A percentile compares a stretch with the other conserved stretches of the same genome.
These are phyloP conservation scores for Globisporangium ultimum DNA, from an alignment of 352 stramenopile species.

Conservation along the genomic window DNA sequence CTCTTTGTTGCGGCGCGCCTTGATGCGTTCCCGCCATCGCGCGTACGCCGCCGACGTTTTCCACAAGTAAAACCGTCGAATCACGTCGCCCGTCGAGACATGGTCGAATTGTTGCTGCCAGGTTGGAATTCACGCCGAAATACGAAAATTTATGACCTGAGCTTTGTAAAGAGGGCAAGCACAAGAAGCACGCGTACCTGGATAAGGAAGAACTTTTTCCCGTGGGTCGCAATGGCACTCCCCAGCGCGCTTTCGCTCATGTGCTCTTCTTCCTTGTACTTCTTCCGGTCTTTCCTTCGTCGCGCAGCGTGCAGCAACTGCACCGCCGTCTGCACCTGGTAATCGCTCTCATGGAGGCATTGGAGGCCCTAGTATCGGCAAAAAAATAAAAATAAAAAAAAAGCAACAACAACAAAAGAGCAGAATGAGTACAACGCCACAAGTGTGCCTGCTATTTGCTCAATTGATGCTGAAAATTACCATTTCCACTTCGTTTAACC, in stretches of 20 bases:
- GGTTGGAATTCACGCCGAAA: not conserved
- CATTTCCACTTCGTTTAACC: constrained; percentile 50
- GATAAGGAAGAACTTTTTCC: constrained; percentile 63
- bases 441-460: too few relatives aligned
- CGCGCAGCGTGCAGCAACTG: constrained; percentile 34
- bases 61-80: constrained; percentile 68
- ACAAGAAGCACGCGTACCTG: constrained; percentile 29
- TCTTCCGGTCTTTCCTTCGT: constrained; percentile 19
- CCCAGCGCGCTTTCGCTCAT: constrained; percentile 42
- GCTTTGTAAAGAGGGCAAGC: constrained; percentile 2
- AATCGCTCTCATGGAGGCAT: constrained; percentile 56
- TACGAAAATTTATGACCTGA: not conserved
- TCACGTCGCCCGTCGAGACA: constrained; percentile 39
- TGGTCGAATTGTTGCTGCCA: constrained; percentile 41
- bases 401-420: too few relatives aligned
- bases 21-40: constrained; percentile 38
- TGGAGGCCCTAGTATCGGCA: constrained; percentile 41
- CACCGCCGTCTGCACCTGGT: constrained; percentile 37
- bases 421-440: too few relatives aligned
- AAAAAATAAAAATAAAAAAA: too few relatives aligned
- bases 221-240: constrained; percentile 32
- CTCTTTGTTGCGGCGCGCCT: constrained; percentile 42
- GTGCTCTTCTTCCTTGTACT: constrained; percentile 20
- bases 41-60: constrained; percentile 54
- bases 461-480: constrained; percentile 16